These are phyloP conservation scores for Microsporum ferrugineum DNA, from an alignment of 2,329 filamentous ascomycete species.

Conservation along the genomic window DNA sequence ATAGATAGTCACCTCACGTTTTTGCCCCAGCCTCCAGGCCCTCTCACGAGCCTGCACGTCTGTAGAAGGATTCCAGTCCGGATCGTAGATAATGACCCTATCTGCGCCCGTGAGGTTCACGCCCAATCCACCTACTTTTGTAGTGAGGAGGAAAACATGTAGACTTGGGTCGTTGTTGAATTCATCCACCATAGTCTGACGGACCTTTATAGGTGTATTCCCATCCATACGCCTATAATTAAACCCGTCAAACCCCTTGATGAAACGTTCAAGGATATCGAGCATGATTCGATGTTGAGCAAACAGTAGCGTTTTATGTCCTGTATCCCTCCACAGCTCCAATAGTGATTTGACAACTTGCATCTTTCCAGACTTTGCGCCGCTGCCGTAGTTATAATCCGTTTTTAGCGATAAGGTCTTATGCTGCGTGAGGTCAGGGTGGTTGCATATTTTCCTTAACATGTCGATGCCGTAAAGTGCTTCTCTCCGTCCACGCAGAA, in stretches of 20 bases:
- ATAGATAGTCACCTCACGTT: conserved; percentile 89
- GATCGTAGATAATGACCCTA: conserved; percentile 94
- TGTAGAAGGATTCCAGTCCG: conserved; percentile 96
- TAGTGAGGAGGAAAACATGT: conserved; percentile 85
- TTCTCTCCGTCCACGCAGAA: conserved; percentile 62
- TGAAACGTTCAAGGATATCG: conserved; percentile 77
- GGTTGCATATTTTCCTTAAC: conserved; percentile 92
- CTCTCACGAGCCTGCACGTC: conserved; percentile 90
- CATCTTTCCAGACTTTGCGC: conserved; percentile 83
- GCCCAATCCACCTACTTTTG: conserved; percentile 86
- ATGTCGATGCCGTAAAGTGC: conserved; percentile 84
- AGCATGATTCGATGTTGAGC: conserved; percentile 92
- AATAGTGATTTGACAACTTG: conserved; percentile 82
- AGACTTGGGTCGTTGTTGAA: conserved; percentile 76
- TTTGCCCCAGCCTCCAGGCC: conserved; percentile 92
- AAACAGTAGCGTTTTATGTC: conserved; percentile 88
- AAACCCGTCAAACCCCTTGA: conserved; percentile 56
- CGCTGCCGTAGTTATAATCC: conserved; percentile 65
- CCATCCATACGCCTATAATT: conserved; percentile 88
- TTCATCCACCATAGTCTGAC: conserved; percentile 81
- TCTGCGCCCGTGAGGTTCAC: conserved; percentile 92
- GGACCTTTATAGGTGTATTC: conserved; percentile 71
- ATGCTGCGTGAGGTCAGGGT: conserved; percentile 76
- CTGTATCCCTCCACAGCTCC: conserved; percentile 79
- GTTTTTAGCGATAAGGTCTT: conserved; percentile 46